Evolutionary conservation across 2,329 filamentous ascomycete species (phyloP), one percentile per base, ranked within the genome.

Genomic region (Chaetomiaceae sp.): DNA sequence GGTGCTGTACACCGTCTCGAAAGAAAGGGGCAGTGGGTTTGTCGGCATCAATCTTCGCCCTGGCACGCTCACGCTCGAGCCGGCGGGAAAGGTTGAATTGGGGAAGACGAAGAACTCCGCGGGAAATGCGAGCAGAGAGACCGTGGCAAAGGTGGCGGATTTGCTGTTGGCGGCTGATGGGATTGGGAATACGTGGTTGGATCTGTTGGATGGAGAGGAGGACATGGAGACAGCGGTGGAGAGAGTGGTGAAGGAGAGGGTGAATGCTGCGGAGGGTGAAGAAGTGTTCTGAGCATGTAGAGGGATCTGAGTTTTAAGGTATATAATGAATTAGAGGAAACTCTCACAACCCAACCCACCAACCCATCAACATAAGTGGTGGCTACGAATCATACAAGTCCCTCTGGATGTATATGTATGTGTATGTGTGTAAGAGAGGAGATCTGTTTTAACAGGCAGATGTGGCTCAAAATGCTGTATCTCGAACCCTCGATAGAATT

Each of bases 111-210:
- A 64, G n/a, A 57, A 57, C 2, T 58, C 69, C 8, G 61, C 58
- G 32, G 75, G 74, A 11, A 65, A 63, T 1, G 75, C 79, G 42
- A 78, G 77, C 53, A 74, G 85, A 6, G 80, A 76, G 49, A 76
- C 79, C 61, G 84, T 87, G 9, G 85, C 85, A 6, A 67, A 73
- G 51, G 73, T 82, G 2, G 76, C 80, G 1, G 79, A 78, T 9
- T 70, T 75, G 58, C 69, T 85, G 56, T 70, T 87, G 45, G 79
- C 76, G 1, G 66, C 67, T 0, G 73, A 73, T 1, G 71, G 70
- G 5, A 65, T 75, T 21, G 73, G 70, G 68, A 80, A 69, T 47
- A 66, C 65, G 11, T 84, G 80, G 78, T 57, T 82, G 27, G 81
- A 84, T 62, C 66, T 82, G 62, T 59, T 80, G 4, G 74, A 79